These are phyloP conservation scores for Suhomyces wounanorum DNA, from an alignment of 1,139 yeast species.

Conservation along the genomic window DNA sequence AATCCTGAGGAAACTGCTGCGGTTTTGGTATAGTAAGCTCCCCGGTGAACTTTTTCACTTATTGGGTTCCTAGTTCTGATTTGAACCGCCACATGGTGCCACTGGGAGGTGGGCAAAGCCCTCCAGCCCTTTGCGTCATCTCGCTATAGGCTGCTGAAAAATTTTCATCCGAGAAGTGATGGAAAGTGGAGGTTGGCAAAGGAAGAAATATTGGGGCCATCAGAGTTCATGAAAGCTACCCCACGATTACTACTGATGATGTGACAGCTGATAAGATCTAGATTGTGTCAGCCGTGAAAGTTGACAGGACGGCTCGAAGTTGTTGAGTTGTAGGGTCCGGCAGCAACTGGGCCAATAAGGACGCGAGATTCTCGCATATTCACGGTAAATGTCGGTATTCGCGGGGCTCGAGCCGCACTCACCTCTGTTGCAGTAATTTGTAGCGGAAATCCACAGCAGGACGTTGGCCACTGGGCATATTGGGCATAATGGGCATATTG, in stretches of 20 bases:
- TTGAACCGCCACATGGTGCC: not conserved
- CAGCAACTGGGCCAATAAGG: slow-evolving; percentile 3
- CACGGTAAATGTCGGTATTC: slow-evolving; percentile 7
- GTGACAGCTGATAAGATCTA: not conserved
- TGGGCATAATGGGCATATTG: too few relatives aligned
- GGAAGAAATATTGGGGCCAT: not conserved
- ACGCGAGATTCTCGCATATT: not conserved
- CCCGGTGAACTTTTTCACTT: too few relatives aligned
- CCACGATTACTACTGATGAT: not conserved
- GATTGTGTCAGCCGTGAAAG: not conserved
- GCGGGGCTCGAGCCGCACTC: slow-evolving; percentile 9
- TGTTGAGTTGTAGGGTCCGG: not conserved
- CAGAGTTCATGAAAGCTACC: not conserved
- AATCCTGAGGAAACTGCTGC: not conserved
- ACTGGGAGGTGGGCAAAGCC: not conserved
- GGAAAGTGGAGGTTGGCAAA: not conserved
- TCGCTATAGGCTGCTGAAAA: not conserved
- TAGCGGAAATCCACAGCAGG: not conserved
- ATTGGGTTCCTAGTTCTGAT: too few relatives aligned
- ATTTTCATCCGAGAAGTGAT: not conserved
- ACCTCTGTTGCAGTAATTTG: not conserved
- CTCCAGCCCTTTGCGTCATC: not conserved
- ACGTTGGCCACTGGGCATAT: too few relatives aligned
- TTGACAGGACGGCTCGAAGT: slow-evolving; percentile 11
- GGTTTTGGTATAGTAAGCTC: too few relatives aligned